Percentiles rank a stretch among this genome's conserved stretches.
These are phyloP conservation scores for Boeremia exigua DNA, from an alignment of 2,329 filamentous ascomycete genomes.

Conservation along the genomic window DNA sequence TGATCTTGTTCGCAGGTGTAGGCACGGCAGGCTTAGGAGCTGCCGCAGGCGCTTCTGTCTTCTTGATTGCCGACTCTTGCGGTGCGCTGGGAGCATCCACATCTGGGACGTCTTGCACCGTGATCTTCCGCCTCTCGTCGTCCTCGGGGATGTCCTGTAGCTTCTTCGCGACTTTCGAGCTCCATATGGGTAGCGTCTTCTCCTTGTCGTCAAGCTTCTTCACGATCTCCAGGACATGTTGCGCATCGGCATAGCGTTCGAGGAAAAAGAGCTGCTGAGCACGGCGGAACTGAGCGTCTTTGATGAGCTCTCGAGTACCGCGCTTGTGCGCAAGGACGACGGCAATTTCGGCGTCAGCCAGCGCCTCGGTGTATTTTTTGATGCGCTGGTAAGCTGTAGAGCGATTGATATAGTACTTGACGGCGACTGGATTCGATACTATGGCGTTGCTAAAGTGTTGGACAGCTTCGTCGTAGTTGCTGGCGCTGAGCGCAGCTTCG, in stretches of 20 bases:
- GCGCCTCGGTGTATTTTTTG: conserved; percentile 56
- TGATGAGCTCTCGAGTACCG: conserved; percentile 75
- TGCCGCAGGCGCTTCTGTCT: conserved; percentile 10
- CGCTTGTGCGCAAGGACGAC: conserved; percentile 73
- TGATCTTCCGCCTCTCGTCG: conserved; percentile 52
- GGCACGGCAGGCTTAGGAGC: conserved; percentile 34
- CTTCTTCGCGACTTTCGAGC: conserved; percentile 61
- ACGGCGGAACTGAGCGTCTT: conserved; percentile 81
- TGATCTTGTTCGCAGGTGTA: conserved; percentile 64
- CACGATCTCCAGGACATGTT: conserved; percentile 69
- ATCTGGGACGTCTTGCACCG: conserved; percentile 59
- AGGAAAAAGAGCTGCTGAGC: conserved; percentile 75
- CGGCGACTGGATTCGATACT: conserved; percentile 67
- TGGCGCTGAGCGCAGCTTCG: conserved; percentile 64
- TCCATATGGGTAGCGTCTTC: conserved; percentile 64
- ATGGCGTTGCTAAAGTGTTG: conserved; percentile 70
- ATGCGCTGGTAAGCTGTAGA: conserved; percentile 77
- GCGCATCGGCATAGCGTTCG: conserved; percentile 75
- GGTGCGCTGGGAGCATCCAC: conserved; percentile 52
- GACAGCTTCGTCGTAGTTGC: conserved; percentile 72
- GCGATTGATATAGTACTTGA: conserved; percentile 81
- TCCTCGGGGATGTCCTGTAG: conserved; percentile 57
- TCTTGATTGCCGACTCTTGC: conserved; percentile 5
- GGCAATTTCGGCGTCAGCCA: conserved; percentile 57
- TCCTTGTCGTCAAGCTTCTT: conserved; percentile 60